These are phyloP conservation scores for Zygnema cylindricum DNA, from an alignment of 139 green algal species.

Conservation along the genomic window DNA sequence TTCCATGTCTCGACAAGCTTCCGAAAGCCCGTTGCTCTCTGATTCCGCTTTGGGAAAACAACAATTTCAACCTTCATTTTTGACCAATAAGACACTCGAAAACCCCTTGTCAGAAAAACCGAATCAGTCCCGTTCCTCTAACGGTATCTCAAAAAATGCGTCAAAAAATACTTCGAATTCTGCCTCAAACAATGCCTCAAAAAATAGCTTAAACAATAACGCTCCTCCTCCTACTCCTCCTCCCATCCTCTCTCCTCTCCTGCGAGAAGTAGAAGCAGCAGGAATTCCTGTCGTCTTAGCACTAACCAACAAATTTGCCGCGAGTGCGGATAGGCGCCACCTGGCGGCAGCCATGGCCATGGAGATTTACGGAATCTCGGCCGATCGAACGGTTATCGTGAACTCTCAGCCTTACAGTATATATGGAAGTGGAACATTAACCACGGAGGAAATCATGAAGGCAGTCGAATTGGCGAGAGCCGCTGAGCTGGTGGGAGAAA, in stretches of 20 bases:
- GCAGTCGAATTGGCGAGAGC: neutral
- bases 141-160: no score
- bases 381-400: neutral
- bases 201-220: neutral
- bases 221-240: neutral
- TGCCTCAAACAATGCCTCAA: no score
- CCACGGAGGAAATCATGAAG: neutral
- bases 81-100: no score
- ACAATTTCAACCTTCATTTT: no score
- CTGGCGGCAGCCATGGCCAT: neutral
- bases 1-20: neutral
- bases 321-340: slow-evolving; percentile 40
- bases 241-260: neutral
- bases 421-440: slow-evolving; percentile 5
- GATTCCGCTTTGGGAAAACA: no score
- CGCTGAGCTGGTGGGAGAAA: neutral
- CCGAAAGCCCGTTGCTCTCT: no score
- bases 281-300: slow-evolving; percentile 40
- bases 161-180: no score
- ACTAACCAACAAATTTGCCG: slow-evolving; percentile 54
- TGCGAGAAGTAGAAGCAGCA: slow-evolving; percentile 16
- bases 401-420: slow-evolving; percentile 37
- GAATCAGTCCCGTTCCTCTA: no score
- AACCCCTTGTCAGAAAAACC: no score
- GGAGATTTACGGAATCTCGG: slow-evolving; percentile 14